A percentile compares a stretch with the other conserved stretches of the same genome.
These are phyloP conservation scores for Dioscorea zingiberensis DNA, from an alignment of 106 monocot genomes.

Conservation along the genomic window DNA sequence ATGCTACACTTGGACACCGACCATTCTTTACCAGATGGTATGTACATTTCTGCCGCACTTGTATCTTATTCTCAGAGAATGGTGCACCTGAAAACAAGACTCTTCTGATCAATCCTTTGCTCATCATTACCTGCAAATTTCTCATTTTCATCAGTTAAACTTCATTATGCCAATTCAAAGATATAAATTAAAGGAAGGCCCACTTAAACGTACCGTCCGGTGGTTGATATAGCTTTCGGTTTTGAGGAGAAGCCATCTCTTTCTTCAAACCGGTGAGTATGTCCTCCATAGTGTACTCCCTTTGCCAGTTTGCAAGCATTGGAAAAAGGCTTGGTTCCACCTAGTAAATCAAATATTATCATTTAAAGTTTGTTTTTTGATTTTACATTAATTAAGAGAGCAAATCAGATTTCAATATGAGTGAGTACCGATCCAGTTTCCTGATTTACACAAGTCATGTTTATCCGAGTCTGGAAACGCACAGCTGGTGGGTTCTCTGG, in stretches of 20 bases:
- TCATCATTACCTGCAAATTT: slow-evolving; percentile 47
- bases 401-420: neutral
- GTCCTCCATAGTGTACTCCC: slow-evolving; percentile 80
- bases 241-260: slow-evolving; percentile 71
- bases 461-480: slow-evolving; percentile 59
- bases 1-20: neutral
- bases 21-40: neutral
- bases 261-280: slow-evolving; percentile 57
- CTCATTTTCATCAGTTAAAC: neutral
- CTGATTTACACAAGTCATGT: slow-evolving; percentile 71
- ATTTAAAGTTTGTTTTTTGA: neutral
- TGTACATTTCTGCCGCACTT: neutral
- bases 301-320: slow-evolving; percentile 64
- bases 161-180: neutral
- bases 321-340: slow-evolving; percentile 61
- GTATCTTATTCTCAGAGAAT: slow-evolving; percentile 34
- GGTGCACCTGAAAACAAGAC: slow-evolving; percentile 43
- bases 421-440: slow-evolving; percentile 59
- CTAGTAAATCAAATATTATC: slow-evolving; percentile 13
- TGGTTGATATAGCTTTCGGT: slow-evolving; percentile 55
- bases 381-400: too few relatives aligned
- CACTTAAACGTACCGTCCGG: slow-evolving; percentile 42
- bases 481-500: slow-evolving; percentile 68
- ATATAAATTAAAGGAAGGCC: neutral
- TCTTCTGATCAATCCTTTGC: slow-evolving; percentile 59